Evolutionary conservation across 257 asterid genomes (phyloP).

Genomic region (Thymus quinquecostatus): DNA sequence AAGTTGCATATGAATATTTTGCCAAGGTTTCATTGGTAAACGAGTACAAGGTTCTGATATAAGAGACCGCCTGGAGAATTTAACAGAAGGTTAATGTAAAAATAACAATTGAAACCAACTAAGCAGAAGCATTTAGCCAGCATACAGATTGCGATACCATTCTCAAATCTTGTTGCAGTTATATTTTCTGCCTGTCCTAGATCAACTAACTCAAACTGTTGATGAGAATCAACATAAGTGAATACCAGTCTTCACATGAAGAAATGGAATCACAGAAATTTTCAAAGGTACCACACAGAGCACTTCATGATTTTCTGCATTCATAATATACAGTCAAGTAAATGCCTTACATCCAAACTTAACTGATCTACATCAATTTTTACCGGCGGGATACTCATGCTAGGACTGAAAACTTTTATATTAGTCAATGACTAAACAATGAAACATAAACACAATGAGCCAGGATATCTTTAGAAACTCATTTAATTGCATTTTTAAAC

Average conservation of each 20-base stretch:
- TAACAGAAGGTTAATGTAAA: background rate
- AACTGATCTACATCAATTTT: conserved; percentile 2
- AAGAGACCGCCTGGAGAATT: conserved; percentile 85
- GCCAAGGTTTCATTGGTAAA: conserved; percentile 97
- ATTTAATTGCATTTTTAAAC: background rate
- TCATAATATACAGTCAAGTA: conserved; percentile 1
- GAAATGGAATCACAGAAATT: background rate
- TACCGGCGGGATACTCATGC: conserved; percentile 16
- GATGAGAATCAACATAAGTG: conserved; percentile 1
- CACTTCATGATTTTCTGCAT: conserved; percentile 21
- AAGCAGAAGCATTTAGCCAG: conserved; percentile 30
- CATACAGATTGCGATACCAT: conserved; percentile 3
- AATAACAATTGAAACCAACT: background rate
- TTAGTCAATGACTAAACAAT: conserved; percentile 14
- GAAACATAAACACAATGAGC: conserved; percentile 8
- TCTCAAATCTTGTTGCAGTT: background rate
- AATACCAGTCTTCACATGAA: conserved; percentile 19
- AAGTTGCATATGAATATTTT: conserved; percentile 96
- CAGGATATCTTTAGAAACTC: conserved; percentile 16
- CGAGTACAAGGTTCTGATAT: conserved; percentile 83
- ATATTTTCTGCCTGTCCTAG: background rate
- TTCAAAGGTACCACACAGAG: conserved; percentile 2
- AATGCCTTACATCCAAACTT: background rate
- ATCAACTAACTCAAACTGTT: conserved; percentile 14
- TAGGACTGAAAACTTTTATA: background rate